Evolutionary conservation across 352 stramenopile genomes (phyloP), one percentile per base, ranked within the genome.

Genomic region (Phytophthora chlamydospora): DNA sequence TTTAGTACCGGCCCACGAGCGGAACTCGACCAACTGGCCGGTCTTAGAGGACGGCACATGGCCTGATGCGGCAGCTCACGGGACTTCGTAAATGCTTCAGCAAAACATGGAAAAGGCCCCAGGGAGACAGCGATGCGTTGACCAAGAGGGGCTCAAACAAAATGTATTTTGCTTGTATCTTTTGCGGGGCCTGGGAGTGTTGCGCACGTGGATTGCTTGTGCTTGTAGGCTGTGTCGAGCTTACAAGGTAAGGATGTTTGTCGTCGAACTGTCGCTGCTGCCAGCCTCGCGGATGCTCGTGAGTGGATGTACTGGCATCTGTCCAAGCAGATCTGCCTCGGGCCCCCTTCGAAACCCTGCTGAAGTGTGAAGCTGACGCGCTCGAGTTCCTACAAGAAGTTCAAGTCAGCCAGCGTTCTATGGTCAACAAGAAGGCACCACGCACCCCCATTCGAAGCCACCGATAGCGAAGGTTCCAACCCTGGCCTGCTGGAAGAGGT

Each of bases 11-110:
- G 58, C 46, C 9, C 81, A 91, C 61, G 69, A 83, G 36, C 85
- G 87, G 46, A 92, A 83, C 51, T 52, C 75, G 27, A 76, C 75
- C 29, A 95, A 94, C 62, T 95, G 87, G 87, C 83, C 83, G 5
- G 77, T 90, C 44, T 73, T 78, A 63, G 35, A 88, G 11, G 81
- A 91, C 56, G 83, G 84, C 19, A 80, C 77, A 44, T 92, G 84
- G 83, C 80, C 80, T 39, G 76, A 89, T 40, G 36, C 59, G 21
- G 36, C 71, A 49, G 68, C 75, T 66, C 64, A 43, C 10, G 68
- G 55, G 21, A 67, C 42, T 42, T 74, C 59, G 46, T 76, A 68
- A 76, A 55, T 33, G 46, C 50, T 63, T 72, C 55, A 74, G 58
- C 68, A 72, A 74, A 66, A 65, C 60, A 72, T 59, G 61, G 62